Conservation (phyloP, 2,329 filamentous ascomycete species). For the Cercospora zeae-maydis region DNA sequence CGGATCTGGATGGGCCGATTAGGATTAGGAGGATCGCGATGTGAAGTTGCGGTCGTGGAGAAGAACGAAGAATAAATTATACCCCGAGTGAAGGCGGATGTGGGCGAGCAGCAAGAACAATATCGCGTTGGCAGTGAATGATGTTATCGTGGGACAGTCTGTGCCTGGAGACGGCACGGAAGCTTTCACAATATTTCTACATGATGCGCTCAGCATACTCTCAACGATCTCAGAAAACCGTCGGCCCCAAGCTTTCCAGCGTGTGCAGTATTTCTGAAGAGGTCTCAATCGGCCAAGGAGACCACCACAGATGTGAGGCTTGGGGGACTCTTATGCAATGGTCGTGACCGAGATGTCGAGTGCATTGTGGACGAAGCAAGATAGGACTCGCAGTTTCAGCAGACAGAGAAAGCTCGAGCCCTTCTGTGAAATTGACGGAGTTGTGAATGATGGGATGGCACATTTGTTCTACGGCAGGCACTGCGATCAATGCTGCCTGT, state of each 20-base stretch:
- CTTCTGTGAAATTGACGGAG: too few species aligned
- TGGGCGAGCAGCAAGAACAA: not conserved
- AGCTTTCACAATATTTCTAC: not conserved
- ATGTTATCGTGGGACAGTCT: not conserved
- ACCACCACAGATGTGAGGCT: too few species aligned
- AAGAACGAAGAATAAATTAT: not conserved
- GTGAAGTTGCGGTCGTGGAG: not conserved
- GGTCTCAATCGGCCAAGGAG: too few species aligned
- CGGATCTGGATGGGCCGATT: conserved; percentile 47
- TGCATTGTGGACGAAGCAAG: too few species aligned
- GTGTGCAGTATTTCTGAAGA: too few species aligned
- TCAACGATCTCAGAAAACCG: too few species aligned
- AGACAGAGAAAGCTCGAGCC: too few species aligned
- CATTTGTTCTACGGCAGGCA: not conserved
- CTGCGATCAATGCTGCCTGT: not conserved
- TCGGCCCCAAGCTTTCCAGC: too few species aligned
- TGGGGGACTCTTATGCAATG: too few species aligned
- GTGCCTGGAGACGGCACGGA: not conserved
- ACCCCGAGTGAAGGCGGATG: not conserved
- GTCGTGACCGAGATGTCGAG: too few species aligned
- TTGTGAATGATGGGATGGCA: not conserved
- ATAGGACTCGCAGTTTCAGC: too few species aligned
- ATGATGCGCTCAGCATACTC: not conserved
- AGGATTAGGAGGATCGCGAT: conserved; percentile 34
- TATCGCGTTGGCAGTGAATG: not conserved